Base-by-base conservation (phyloP, 2,329 filamentous ascomycete genomes). In the Myriosclerotinia curreyana region DNA sequence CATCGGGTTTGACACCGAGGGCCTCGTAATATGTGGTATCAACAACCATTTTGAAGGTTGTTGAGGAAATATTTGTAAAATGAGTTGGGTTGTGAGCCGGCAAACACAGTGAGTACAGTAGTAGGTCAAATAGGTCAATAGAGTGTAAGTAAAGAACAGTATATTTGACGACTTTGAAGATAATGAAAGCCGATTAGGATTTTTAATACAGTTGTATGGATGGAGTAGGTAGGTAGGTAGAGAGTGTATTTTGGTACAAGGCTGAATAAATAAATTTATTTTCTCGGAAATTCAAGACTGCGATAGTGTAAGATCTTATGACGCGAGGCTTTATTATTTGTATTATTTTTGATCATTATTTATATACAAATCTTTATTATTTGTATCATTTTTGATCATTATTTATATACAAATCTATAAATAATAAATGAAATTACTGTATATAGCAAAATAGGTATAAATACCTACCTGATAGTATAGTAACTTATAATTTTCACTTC, bases 1-100 rank as follows among this genome's bases (percentile, higher is more conserved):
- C 94, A 64, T 89, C 91, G 69, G 92, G 88, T 79, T 88, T 82
- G 73, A 97, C 92, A 74, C 90, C 91, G 48, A 97, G 82, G 71
- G 86, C 86, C 78, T 96, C 92, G 78, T 75, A 75, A 40, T 75
- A 75, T 15, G 69, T 68, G n/a, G 73, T 75, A 60, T 74, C 73
- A 20, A 69, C 71, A 61, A 75, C 73, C 71, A 74, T 74, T 49
- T 50, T 66, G 54, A 44, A 25, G 36, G 17, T 62, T 64, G 50
- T 11, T 31, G 40, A 40, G 25, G 25, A 22, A 6, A 20, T 42
- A 22, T 54, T 34, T 48, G 9, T 14, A 12, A 22, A 36, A 22
- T 48, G 55, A 55, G 22, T 7, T 42, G n/a, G n/a, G 25, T 28
- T 55, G 28, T 31, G 38, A 59, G 55, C 50, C 31, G 36, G 20